Conservation (phyloP, 306 rosid species). For the Fagus crenata region DNA sequence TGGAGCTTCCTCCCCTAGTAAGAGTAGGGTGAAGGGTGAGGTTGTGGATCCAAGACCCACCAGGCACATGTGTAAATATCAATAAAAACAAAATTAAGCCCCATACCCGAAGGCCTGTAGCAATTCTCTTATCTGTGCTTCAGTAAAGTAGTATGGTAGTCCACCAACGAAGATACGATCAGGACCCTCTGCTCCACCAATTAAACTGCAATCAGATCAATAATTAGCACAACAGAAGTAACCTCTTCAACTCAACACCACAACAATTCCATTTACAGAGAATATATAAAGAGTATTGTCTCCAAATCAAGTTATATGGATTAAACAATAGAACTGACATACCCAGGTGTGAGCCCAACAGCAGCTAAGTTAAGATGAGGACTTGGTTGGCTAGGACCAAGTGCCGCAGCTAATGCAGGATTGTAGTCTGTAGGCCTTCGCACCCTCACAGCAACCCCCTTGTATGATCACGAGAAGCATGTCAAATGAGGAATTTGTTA, state of each 20-base stretch:
- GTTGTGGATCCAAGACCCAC: too few relatives aligned
- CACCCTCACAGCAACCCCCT: constrained; percentile 87
- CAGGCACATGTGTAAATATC: background rate
- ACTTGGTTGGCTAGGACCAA: constrained; percentile 84
- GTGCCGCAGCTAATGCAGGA: constrained; percentile 72
- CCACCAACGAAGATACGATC: constrained; percentile 89
- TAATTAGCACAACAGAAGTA: constrained; percentile 25
- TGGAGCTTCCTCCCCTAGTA: too few relatives aligned
- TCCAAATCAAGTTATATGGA: too few relatives aligned
- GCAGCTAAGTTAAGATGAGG: constrained; percentile 73
- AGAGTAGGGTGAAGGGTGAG: too few relatives aligned
- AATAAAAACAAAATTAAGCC: background rate
- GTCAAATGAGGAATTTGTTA: constrained; percentile 6
- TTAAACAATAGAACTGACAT: constrained; percentile 15
- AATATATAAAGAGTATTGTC: background rate
- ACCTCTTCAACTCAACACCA: constrained; percentile 7
- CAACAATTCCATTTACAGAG: background rate
- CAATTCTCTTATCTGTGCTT: constrained; percentile 66
- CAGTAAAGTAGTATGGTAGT: constrained; percentile 77
- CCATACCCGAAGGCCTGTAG: constrained; percentile 79
- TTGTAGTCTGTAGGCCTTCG: constrained; percentile 86
- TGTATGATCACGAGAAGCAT: constrained; percentile 28
- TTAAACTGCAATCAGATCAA: constrained; percentile 45
- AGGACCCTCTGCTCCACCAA: constrained; percentile 72
- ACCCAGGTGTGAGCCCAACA: constrained; percentile 70